phyloP scores from a whole-genome alignment of 805 yeast genomes.

The Metahyphopichia silvanorum region DNA sequence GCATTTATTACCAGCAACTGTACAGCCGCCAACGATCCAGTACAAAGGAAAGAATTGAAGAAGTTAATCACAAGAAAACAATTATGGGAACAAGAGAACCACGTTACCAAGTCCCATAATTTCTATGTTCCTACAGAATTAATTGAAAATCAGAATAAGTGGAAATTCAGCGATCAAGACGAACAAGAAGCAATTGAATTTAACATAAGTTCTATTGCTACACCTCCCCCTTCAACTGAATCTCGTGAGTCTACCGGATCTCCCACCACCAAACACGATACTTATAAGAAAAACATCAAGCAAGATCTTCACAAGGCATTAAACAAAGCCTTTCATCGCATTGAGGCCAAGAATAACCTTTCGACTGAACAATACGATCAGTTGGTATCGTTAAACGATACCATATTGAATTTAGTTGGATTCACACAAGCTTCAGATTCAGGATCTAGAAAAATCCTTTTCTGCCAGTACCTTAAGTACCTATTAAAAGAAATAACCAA shows the following conservation, averaged over 20 bases:
- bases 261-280: slow-evolving; percentile 14
- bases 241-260: slow-evolving; percentile 13
- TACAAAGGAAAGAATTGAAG: slow-evolving; percentile 17
- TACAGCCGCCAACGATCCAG: slow-evolving; percentile 5
- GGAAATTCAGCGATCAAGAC: slow-evolving; percentile 15
- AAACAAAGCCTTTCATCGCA: slow-evolving; percentile 39
- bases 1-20: slow-evolving; percentile 22
- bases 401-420: slow-evolving; percentile 23
- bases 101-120: slow-evolving; percentile 24
- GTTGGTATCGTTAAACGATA: slow-evolving; percentile 36
- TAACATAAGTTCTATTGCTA: slow-evolving; percentile 31
- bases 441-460: slow-evolving; percentile 21
- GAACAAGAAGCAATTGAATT: slow-evolving; percentile 21
- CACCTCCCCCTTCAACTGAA: slow-evolving; percentile 5
- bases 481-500: slow-evolving; percentile 34
- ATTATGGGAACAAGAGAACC: slow-evolving; percentile 39
- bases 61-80: slow-evolving; percentile 32
- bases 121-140: slow-evolving; percentile 38
- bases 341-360: slow-evolving; percentile 28
- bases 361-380: slow-evolving; percentile 33
- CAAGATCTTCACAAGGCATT: slow-evolving; percentile 33
- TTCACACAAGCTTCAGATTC: slow-evolving; percentile 17
- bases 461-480: slow-evolving; percentile 38
- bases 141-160: slow-evolving; percentile 27
- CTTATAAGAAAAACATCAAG: slow-evolving; percentile 10